Percentiles rank a stretch among this genome's conserved stretches.
Conservation (phyloP, 352 stramenopile genomes). For the Aphanomyces euteiches region DNA sequence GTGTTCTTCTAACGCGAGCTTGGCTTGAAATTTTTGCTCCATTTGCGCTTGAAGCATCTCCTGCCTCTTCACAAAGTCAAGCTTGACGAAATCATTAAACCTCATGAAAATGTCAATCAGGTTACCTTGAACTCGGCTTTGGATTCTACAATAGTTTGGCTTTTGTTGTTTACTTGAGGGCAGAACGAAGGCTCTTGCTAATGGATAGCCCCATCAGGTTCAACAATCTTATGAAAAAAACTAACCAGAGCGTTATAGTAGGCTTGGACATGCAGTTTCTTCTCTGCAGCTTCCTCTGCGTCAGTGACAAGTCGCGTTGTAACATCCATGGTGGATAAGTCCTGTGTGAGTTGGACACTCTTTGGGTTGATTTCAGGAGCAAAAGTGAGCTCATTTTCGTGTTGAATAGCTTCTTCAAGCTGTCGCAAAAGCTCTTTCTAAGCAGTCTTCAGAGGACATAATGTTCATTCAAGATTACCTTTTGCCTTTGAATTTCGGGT, state of each 20-base stretch:
- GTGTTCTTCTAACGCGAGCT: constrained; percentile 41
- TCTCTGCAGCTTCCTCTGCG: constrained; percentile 45
- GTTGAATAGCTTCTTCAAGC: constrained; percentile 35
- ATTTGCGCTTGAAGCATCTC: constrained; percentile 52
- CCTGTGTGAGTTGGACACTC: constrained; percentile 50
- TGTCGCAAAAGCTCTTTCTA: constrained; percentile 25
- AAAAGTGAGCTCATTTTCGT: constrained; percentile 44
- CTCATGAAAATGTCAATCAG: not conserved
- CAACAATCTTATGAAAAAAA: not conserved
- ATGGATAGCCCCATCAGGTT: not conserved
- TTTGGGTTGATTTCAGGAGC: constrained; percentile 56
- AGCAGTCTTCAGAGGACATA: not conserved
- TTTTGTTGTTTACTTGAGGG: constrained; percentile 58
- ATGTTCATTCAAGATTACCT: constrained; percentile 39
- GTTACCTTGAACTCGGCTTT: constrained; percentile 57
- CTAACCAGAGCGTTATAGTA: constrained; percentile 56
- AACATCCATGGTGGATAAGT: constrained; percentile 34
- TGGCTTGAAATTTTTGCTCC: constrained; percentile 39
- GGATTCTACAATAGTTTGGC: constrained; percentile 46
- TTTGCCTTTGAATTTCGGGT: constrained; percentile 56
- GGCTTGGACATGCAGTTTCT: constrained; percentile 55
- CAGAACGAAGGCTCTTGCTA: constrained; percentile 51
- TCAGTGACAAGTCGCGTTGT: constrained; percentile 56
- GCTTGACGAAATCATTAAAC: constrained; percentile 30
- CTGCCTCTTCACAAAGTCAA: constrained; percentile 71